phyloP scores from a whole-genome alignment of 352 stramenopile genomes.

The Globisporangium canariense region DNA sequence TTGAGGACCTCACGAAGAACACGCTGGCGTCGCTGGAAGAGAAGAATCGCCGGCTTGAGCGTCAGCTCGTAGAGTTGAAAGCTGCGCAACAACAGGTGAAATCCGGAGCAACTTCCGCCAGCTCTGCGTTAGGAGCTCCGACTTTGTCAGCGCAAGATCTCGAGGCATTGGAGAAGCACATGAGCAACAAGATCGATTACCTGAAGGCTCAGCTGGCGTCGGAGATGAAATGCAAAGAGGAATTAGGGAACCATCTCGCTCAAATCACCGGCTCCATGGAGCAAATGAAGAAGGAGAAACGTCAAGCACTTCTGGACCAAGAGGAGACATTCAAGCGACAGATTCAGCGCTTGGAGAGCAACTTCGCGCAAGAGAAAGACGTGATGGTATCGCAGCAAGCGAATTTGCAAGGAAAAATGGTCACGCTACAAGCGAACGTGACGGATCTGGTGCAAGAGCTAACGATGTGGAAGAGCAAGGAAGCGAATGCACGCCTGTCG shows the following conservation, averaged over 20 bases:
- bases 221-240: constrained; percentile 85
- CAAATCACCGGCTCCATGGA: constrained; percentile 65
- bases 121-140: constrained; percentile 3
- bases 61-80: constrained; percentile 45
- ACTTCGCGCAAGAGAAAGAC: constrained; percentile 59
- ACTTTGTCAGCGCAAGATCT: constrained; percentile 22
- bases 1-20: constrained; percentile 53
- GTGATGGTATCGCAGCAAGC: constrained; percentile 38
- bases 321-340: constrained; percentile 62
- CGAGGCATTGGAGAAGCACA: constrained; percentile 64
- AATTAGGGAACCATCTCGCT: constrained; percentile 62
- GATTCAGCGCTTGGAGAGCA: constrained; percentile 37
- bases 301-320: constrained; percentile 40
- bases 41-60: constrained; percentile 59
- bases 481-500: constrained; percentile 58
- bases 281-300: constrained; percentile 62
- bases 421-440: constrained; percentile 67
- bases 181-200: constrained; percentile 81
- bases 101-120: not conserved
- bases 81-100: constrained; percentile 17
- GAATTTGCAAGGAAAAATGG: constrained; percentile 51
- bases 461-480: constrained; percentile 57
- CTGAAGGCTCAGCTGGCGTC: constrained; percentile 78
- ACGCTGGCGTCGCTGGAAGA: constrained; percentile 55
- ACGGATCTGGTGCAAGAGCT: constrained; percentile 76